Percentiles rank a stretch among this genome's conserved stretches.
Evolutionary conservation across 2,329 filamentous ascomycete species (phyloP).

Genomic region (Talaromyces piceae): DNA sequence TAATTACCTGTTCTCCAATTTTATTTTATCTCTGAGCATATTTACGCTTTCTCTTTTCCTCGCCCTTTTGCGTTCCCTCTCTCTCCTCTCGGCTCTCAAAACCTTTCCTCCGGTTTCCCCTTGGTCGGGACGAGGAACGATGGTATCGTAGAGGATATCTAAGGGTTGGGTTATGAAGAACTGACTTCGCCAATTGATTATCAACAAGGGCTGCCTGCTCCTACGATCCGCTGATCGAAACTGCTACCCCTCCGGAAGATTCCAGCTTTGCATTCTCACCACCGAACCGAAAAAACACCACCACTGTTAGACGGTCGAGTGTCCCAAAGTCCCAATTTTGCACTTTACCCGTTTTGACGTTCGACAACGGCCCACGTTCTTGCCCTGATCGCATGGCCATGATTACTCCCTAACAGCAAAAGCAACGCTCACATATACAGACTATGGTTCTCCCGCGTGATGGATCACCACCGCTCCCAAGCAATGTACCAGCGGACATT

Average conservation of each 20-base stretch:
- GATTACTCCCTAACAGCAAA: neutral
- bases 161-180: neutral
- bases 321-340: too few species aligned
- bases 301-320: too few species aligned
- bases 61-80: neutral
- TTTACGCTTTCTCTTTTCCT: neutral
- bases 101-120: neutral
- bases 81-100: neutral
- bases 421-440: too few species aligned
- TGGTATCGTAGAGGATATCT: neutral
- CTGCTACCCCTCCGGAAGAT: neutral
- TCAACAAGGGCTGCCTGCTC: neutral
- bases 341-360: too few species aligned
- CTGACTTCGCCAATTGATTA: neutral
- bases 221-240: neutral
- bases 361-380: too few species aligned
- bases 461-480: neutral
- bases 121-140: neutral
- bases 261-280: neutral
- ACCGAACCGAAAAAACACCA: neutral
- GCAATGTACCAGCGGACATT: constrained; percentile 20
- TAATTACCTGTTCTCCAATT: too few species aligned
- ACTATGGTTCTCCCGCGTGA: neutral
- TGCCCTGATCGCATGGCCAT: neutral
- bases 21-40: too few species aligned